phyloP scores from a whole-genome alignment of 495 filamentous ascomycete species.

The Trichoderma erinaceum region DNA sequence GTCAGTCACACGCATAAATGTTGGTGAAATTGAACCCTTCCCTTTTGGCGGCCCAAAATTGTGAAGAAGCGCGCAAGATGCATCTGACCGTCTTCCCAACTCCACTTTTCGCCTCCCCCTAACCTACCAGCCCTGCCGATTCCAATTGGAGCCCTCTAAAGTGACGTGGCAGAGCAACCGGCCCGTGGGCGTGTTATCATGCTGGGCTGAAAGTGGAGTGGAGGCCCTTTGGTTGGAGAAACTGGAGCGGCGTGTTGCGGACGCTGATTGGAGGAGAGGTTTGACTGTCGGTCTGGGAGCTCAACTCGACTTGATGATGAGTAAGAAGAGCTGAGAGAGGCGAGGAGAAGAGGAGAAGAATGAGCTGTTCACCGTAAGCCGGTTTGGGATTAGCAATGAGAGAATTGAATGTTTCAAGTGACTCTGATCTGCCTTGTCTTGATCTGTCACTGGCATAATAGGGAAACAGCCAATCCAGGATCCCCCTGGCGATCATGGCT shows the following conservation, averaged over 20 bases:
- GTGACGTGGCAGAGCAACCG: slow-evolving; percentile 7
- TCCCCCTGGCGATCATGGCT: too few species aligned
- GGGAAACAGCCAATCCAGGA: too few species aligned
- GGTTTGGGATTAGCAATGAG: not conserved
- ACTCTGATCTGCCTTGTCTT: too few species aligned
- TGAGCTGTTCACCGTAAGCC: not conserved
- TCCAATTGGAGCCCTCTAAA: not conserved
- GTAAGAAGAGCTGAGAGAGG: not conserved
- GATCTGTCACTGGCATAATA: too few species aligned
- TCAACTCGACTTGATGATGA: too few species aligned
- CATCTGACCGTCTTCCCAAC: not conserved
- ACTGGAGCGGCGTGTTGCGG: not conserved
- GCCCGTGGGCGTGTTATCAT: not conserved
- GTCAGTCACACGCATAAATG: slow-evolving; percentile 2
- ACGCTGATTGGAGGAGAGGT: not conserved
- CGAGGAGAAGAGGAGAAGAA: not conserved
- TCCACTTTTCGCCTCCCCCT: slow-evolving; percentile 8
- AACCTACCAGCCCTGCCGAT: not conserved
- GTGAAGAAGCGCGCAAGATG: not conserved
- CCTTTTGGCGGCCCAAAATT: slow-evolving; percentile 1
- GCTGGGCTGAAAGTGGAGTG: not conserved
- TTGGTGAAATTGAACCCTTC: not conserved
- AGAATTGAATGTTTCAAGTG: not conserved
- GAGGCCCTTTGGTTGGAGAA: slow-evolving; percentile 2
- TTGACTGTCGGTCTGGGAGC: not conserved